Conservation (phyloP, 1,284 basidiomycete species). For the Cryptococcus sp. region DNA sequence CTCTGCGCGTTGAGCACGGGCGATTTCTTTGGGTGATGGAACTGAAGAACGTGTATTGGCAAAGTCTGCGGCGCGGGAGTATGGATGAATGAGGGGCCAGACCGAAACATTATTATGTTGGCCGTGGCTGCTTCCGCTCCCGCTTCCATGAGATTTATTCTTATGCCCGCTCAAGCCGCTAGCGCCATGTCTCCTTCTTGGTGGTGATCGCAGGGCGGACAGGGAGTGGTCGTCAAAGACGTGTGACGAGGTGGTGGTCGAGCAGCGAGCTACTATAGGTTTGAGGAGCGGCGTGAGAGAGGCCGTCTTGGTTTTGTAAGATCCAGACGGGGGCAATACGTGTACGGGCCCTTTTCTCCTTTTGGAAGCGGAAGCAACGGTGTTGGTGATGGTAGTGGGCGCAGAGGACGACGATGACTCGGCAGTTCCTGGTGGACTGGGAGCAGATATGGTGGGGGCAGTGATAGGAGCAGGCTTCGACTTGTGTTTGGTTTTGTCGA, state of each 20-base stretch:
- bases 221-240: conserved; percentile 1
- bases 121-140: background rate
- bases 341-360: conserved; percentile 17
- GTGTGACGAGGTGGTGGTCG: conserved; percentile 13
- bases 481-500: conserved; percentile 3
- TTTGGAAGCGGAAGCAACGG: conserved; percentile 15
- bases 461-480: too few species aligned
- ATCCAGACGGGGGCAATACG: conserved; percentile 8
- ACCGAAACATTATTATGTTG: background rate
- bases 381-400: background rate
- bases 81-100: conserved; percentile 28
- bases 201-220: conserved; percentile 17
- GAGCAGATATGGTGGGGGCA: background rate
- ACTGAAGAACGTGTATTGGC: conserved; percentile 35
- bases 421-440: background rate
- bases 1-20: conserved; percentile 27
- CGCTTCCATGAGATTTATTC: background rate
- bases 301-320: conserved; percentile 8
- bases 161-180: conserved; percentile 1
- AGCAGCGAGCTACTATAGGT: conserved; percentile 38
- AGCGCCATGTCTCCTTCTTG: conserved; percentile 16
- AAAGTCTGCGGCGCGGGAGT: conserved; percentile 35
- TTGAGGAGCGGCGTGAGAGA: conserved; percentile 32
- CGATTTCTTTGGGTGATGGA: conserved; percentile 36
- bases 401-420: conserved; percentile 6